Percentiles rank a stretch among this genome's conserved stretches.
phyloP scores from a whole-genome alignment of 345 rosid genomes.

The Isatis tinctoria region DNA sequence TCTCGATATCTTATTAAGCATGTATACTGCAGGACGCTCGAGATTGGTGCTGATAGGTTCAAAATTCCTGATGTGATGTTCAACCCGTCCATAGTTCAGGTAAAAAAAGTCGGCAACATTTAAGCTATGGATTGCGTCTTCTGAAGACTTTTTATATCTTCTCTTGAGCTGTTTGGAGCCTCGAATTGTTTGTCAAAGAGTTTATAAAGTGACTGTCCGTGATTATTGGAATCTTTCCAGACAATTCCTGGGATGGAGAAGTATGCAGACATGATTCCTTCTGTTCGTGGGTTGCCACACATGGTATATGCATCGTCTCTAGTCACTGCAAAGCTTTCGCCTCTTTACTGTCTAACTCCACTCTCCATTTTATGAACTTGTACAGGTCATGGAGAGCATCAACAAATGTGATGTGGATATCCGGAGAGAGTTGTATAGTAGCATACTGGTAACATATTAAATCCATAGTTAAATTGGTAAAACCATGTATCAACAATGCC shows the following conservation, averaged over 20 bases:
- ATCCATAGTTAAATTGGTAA: neutral
- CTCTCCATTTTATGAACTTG: slow-evolving; percentile 1
- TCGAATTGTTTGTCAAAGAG: neutral
- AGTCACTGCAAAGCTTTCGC: neutral
- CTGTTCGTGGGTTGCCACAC: slow-evolving; percentile 85
- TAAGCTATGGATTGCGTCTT: neutral
- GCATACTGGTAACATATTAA: slow-evolving; percentile 68
- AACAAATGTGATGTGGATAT: slow-evolving; percentile 93
- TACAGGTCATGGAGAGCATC: slow-evolving; percentile 93
- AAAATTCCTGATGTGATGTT: slow-evolving; percentile 95
- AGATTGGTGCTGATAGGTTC: slow-evolving; percentile 96
- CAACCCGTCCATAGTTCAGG: slow-evolving; percentile 87
- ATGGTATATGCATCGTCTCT: slow-evolving; percentile 50
- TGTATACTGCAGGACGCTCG: slow-evolving; percentile 67
- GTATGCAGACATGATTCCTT: slow-evolving; percentile 51
- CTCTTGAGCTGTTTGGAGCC: slow-evolving; percentile 1
- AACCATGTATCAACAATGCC: neutral
- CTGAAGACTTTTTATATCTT: neutral
- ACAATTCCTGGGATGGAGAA: slow-evolving; percentile 89
- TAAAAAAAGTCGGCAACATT: slow-evolving; percentile 20
- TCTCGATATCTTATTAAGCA: slow-evolving; percentile 1
- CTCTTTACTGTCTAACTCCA: neutral
- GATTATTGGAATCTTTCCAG: slow-evolving; percentile 39
- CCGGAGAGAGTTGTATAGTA: slow-evolving; percentile 88
- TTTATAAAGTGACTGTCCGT: neutral